Evolutionary conservation across 371 early-diverging fungal genomes (phyloP), one percentile per base, ranked within the genome.

Genomic region (Apophysomyces ossiformis): DNA sequence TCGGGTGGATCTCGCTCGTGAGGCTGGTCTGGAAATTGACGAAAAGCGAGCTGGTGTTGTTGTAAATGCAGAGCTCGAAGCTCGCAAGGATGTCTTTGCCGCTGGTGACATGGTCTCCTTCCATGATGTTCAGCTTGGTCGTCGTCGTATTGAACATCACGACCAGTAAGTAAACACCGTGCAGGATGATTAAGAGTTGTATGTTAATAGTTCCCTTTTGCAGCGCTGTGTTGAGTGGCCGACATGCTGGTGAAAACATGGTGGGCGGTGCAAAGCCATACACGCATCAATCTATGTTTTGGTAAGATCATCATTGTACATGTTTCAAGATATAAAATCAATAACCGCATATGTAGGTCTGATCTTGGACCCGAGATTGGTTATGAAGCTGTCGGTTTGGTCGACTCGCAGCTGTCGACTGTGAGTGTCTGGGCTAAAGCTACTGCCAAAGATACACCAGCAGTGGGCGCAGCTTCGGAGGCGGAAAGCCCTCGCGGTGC

Each of bases 141-240:
- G 91, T 62, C 87, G 93, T 41, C 87, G 93, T 64, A 88, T 91
- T 36, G 92, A 92, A 72, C 93, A 91, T 66, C 86, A 91, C 60
- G 91, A 90, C 64, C 87, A 88, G 73, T 78, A 68, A 71, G 70
- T 64, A 59, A 4, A 9, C 18, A 11, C 21, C 46, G 50, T 1
- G 13, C 8, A 9, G 11, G 46, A 1, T 18, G 32, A 26, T 26
- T 26, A 26, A 26, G 2, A 26, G 0, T 26, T 26, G 32, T 26
- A 37, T 15, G 15, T 8, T 46, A 18, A 9, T 1, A 8, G 26
- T 37, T 57, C 1, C 16, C 57, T 35, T 9, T 60, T 26, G 11
- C 37, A 8, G 75, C 65, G 91, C 93, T 61, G 89, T 89, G 16
- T 76, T 87, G 50, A 85, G 85, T 63, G 93, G 93, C 18, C 79